These are phyloP conservation scores for Sclerotiophoma versabilis DNA, from an alignment of 2,329 filamentous ascomycete genomes.

Conservation along the genomic window DNA sequence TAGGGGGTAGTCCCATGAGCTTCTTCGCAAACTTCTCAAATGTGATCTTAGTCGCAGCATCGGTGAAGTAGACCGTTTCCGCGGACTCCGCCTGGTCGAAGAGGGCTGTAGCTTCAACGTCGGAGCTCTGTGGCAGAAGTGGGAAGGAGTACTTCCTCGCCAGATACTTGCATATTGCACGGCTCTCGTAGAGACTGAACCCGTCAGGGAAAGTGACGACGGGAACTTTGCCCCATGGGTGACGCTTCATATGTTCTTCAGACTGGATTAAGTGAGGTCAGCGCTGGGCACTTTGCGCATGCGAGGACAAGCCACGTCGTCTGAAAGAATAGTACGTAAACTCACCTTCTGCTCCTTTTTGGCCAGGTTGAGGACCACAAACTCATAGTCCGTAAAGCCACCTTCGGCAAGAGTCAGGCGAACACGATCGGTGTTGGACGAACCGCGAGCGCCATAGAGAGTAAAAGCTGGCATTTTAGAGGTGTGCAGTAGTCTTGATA, in stretches of 20 bases:
- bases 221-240: slow-evolving; percentile 32
- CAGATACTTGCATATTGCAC: slow-evolving; percentile 58
- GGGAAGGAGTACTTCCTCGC: slow-evolving; percentile 56
- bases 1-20: slow-evolving; percentile 52
- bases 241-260: slow-evolving; percentile 24
- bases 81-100: slow-evolving; percentile 55
- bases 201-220: slow-evolving; percentile 43
- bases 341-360: slow-evolving; percentile 14
- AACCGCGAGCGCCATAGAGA: slow-evolving; percentile 25
- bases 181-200: slow-evolving; percentile 56
- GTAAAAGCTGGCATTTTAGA: slow-evolving; percentile 31
- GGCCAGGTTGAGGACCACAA: slow-evolving; percentile 27
- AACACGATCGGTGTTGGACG: slow-evolving; percentile 28
- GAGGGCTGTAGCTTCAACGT: slow-evolving; percentile 52
- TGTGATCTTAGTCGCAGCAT: slow-evolving; percentile 52
- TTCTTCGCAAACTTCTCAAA: slow-evolving; percentile 58
- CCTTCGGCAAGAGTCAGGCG: slow-evolving; percentile 33
- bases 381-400: slow-evolving; percentile 28
- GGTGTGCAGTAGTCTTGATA: slow-evolving; percentile 19
- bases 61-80: slow-evolving; percentile 55
- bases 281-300: too few relatives aligned
- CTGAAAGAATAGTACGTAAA: neutral
- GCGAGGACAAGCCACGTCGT: too few relatives aligned
- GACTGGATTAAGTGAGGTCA: too few relatives aligned
- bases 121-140: slow-evolving; percentile 51